Percentiles rank a stretch among this genome's conserved stretches.
Conservation (phyloP, 192 early-diverging fungal species). For the Linnemannia hyalina region DNA sequence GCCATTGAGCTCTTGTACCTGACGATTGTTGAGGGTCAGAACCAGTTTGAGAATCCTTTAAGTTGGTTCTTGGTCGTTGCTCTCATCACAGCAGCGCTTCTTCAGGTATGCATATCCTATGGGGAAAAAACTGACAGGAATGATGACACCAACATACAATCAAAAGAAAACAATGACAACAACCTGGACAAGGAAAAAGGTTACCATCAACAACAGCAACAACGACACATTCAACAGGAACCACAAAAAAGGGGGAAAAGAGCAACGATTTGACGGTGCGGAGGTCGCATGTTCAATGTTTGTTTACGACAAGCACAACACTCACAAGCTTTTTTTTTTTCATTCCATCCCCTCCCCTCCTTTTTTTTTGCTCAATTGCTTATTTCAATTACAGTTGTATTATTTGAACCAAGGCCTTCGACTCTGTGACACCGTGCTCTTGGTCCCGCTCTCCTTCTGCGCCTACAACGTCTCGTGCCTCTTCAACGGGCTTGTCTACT, state of each 20-base stretch:
- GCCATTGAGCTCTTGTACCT: conserved; percentile 80
- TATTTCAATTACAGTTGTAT: conserved; percentile 68
- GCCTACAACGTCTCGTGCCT: conserved; percentile 80
- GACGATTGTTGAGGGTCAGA: conserved; percentile 65
- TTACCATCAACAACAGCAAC: neutral
- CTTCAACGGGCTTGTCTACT: conserved; percentile 85
- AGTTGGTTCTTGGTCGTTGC: conserved; percentile 75
- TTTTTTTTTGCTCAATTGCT: conserved; percentile 2
- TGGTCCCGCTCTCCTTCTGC: conserved; percentile 82
- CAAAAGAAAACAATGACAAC: neutral
- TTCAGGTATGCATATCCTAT: conserved; percentile 61
- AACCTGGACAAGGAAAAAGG: neutral
- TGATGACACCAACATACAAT: neutral
- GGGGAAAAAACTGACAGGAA: neutral
- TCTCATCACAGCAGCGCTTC: conserved; percentile 64
- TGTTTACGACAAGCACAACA: neutral
- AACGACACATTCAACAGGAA: neutral
- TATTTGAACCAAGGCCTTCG: conserved; percentile 82
- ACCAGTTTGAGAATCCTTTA: conserved; percentile 78
- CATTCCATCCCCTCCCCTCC: neutral
- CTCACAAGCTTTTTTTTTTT: conserved; percentile 23
- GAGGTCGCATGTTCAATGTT: conserved; percentile 2
- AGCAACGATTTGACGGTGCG: neutral
- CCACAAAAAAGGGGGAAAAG: neutral
- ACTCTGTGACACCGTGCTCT: conserved; percentile 80